Base-by-base conservation (phyloP, 257 asterid species). In the Ocimum tenuiflorum region DNA sequence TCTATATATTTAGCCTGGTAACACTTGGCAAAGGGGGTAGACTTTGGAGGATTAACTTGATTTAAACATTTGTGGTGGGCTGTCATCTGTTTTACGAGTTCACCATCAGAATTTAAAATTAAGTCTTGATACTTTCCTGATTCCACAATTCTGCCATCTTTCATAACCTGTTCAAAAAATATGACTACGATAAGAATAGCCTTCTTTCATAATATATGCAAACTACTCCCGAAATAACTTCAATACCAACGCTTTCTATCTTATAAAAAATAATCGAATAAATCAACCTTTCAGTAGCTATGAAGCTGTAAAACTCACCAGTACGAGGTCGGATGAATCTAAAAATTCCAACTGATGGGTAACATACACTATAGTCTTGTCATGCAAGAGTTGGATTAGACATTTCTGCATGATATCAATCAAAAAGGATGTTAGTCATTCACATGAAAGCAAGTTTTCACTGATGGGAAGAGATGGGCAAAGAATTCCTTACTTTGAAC, bases 271-370 rank as follows among this genome's bases (percentile, higher is more conserved):
- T 9, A 65, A 12, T 5, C 23, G 33, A 41, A 33, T 3, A 8
- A 36, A 36, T 33, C 33, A 29, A 6, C 7, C 10, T 12, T 7
- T 12, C n/a, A 15, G 8, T 11, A n/a, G 10, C 17, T n/a, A 11
- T 51, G 35, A 11, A 52, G 42, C n/a, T 2, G 35, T 36, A 0
- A n/a, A 54, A 70, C 85, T 77, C 76, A 89, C 97, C 89, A 89
- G 48, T 23, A 89, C 85, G 36, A 87, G 87, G 35, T 89, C 97
- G 7, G 97, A 83, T 29, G 83, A 80, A 60, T 85, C 89, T 14
- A 89, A 61, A 66, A 87, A 87, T 46, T 89, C 95, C 75, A 89
- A 45, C 75, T 89, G 97, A 66, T 89, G 97, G n/a, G 97, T 87
- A 24, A 78, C 89, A 69, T 89, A 89, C 52, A 89, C 63, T 8